Evolutionary conservation across 1,284 basidiomycete species (phyloP).

Genomic region (Taiwanofungus camphoratus): DNA sequence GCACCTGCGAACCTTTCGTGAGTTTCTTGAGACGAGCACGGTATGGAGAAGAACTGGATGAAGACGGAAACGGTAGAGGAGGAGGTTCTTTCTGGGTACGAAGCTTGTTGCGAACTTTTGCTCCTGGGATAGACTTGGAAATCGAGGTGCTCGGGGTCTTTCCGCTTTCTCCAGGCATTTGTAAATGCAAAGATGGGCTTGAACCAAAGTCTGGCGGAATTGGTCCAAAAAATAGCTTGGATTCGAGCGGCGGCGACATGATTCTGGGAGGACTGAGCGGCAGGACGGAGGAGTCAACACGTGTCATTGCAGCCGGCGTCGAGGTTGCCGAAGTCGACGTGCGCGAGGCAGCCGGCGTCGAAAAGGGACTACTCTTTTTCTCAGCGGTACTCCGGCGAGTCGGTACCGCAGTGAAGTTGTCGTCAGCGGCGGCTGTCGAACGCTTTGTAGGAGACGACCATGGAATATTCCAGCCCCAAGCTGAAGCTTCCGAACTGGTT

Average conservation of each 20-base stretch:
- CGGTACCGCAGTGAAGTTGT: conserved; percentile 28
- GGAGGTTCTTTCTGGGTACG: conserved; percentile 19
- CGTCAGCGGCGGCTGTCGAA: conserved; percentile 13
- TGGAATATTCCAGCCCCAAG: conserved; percentile 18
- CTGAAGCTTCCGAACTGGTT: neutral
- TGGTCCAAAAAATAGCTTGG: conserved; percentile 28
- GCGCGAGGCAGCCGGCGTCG: conserved; percentile 9
- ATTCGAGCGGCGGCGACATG: conserved; percentile 30
- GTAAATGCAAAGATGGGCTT: conserved; percentile 13
- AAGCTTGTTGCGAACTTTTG: conserved; percentile 14
- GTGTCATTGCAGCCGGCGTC: conserved; percentile 5
- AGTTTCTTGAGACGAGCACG: conserved; percentile 21
- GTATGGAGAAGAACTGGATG: conserved; percentile 16
- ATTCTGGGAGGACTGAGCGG: conserved; percentile 29
- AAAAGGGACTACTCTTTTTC: conserved; percentile 16
- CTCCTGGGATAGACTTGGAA: conserved; percentile 1
- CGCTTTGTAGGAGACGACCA: conserved; percentile 19
- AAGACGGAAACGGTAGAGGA: conserved; percentile 24
- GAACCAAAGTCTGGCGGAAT: conserved; percentile 15
- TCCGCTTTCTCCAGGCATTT: neutral
- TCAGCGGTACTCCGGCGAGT: conserved; percentile 17
- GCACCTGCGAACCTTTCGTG: too few species aligned
- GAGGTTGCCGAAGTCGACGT: neutral
- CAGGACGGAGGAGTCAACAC: conserved; percentile 26
- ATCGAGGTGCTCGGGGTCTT: neutral